Conservation (phyloP, 228 moss, liverwort and hornwort species). For the Sphagnum magellanicum region DNA sequence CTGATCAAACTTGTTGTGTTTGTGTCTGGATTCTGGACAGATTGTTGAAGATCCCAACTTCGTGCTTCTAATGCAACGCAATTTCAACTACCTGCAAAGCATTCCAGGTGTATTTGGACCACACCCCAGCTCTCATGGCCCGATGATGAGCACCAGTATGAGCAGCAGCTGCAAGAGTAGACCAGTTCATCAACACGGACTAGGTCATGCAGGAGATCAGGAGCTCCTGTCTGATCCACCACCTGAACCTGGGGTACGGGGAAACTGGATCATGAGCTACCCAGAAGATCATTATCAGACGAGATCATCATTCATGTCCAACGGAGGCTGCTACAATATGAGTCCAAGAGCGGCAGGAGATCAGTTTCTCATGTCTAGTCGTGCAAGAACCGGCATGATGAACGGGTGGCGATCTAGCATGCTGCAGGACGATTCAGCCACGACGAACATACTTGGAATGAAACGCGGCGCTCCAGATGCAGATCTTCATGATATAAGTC, state of each 20-base stretch:
- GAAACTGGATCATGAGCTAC: not conserved
- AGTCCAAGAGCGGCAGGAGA: conserved; percentile 13
- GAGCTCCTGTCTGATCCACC: too few relatives aligned
- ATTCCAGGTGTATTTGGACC: conserved; percentile 47
- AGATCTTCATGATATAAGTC: conserved; percentile 4
- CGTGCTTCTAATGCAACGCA: conserved; percentile 40
- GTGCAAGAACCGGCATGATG: not conserved
- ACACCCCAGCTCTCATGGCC: conserved; percentile 13
- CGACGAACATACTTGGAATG: conserved; percentile 17
- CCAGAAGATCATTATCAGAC: too few relatives aligned
- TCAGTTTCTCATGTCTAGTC: conserved; percentile 7
- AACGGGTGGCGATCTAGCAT: not conserved
- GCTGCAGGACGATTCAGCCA: not conserved
- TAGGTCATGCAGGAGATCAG: too few relatives aligned
- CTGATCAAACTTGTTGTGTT: too few relatives aligned
- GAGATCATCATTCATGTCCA: not conserved
- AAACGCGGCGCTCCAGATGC: conserved; percentile 13
- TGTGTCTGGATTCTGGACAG: conserved; percentile 5
- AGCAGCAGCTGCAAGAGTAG: conserved; percentile 25
- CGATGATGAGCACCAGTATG: conserved; percentile 15
- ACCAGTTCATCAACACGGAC: not conserved
- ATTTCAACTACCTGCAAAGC: conserved; percentile 45
- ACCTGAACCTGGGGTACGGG: conserved; percentile 20
- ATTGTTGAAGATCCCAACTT: conserved; percentile 45
- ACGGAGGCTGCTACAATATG: conserved; percentile 8